Base-by-base conservation (phyloP, 2,329 filamentous ascomycete genomes). In the Grosmannia penicillata region DNA sequence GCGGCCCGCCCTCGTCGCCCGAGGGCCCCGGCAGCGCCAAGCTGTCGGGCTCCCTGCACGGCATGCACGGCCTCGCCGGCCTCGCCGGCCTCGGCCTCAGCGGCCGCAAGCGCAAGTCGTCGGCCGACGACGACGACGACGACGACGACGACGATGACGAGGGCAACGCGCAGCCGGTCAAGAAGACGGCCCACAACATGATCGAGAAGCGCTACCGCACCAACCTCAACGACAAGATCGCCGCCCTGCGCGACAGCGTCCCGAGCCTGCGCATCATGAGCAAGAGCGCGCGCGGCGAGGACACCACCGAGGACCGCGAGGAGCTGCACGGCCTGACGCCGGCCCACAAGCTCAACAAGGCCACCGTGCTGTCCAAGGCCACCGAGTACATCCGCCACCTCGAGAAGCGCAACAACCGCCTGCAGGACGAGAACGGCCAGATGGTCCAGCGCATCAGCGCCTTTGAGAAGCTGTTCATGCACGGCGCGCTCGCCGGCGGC, bases 161-260 rank as follows among this genome's bases (percentile, higher is more conserved):
- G 36, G 70, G 68, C 47, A 71, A 65, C 49, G 76, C 68, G 24
- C 63, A 66, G 18, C 64, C 63, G 22, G 52, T 66, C 42, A 95
- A 94, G 68, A 95, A 95, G 68, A 93, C 87, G 24, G 86, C 89
- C 3, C 89, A 96, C 60, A 96, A 95, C 58, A 91, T 96, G 70
- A 95, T 96, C 45, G 89, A 96, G 62, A 96, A 95, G 68, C 70
- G 89, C 47, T 96, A 96, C 58, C 78, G 89, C 50, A 94, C 84
- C 38, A 96, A 96, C 53, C 68, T 96, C 41, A 96, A 96, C 53
- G 89, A 95, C 55, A 96, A 96, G 63, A 96, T 96, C 50, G 82
- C 86, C 33, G 86, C 87, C 42, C 64, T 96, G 44, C 72, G 87
- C 49, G 86, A 95, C 56, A 93, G 85, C 52, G 86, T 96, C 13